Base-by-base conservation (phyloP, 148 eudicot species). In the Cornus florida region DNA sequence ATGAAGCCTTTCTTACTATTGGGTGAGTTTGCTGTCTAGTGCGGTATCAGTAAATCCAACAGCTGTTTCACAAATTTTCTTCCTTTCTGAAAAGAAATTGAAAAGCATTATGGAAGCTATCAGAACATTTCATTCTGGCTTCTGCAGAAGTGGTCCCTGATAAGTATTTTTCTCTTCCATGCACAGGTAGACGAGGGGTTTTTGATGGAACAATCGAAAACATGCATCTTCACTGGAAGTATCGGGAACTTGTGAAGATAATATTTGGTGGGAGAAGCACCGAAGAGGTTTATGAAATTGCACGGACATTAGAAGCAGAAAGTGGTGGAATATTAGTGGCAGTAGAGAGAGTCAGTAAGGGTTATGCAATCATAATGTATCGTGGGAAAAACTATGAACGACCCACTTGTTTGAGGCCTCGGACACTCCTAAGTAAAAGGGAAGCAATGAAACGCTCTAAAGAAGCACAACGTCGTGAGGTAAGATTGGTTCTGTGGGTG, bases 221-320 rank as follows among this genome's bases (percentile, higher is more conserved):
- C 85, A 94, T 97, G 99, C 99, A 97, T 90, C 90, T 97, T 64
- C 99, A 97, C 81, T 97, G 99, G 99, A 97, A 97, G 85, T 97
- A 97, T 82, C 87, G 99, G 83, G 99, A 97, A 83, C 90, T 97
- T 73, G 99, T 97, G 70, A 97, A 97, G 89, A 85, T 97, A 81
- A 87, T 94, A 64, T 86, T 91, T 73, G 95, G 95, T 39, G 92
- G 90, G 46, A 85, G 86, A 85, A 85, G 84, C 87, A 90, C 90
- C 77, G 90, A 85, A 68, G 99, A 92, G 78, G 88, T 92, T 76
- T 87, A 86, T 70, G 72, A 77, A 53, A 84, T 86, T 82, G 97
- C 99, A 35, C 83, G 84, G 59, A 88, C 82, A 46, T 83, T 97
- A 69, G 99, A 97, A 77, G 89, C 98, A 76, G 98, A 97, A 87